Base-by-base conservation (phyloP, 257 asterid species). In the Solanum habrochaites region DNA sequence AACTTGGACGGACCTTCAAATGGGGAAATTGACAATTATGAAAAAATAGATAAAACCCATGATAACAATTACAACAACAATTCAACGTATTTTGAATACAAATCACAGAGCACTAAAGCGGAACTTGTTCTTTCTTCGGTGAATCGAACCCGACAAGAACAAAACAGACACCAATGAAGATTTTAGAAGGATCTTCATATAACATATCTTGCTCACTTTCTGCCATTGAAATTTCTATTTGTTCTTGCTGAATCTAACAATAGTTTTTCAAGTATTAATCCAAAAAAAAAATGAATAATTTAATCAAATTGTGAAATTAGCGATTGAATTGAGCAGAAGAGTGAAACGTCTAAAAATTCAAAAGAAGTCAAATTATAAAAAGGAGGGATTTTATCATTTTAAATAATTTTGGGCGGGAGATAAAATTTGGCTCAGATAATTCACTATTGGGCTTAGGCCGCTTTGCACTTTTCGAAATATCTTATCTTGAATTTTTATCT, bases 91-190 rank as follows among this genome's bases (percentile, higher is more conserved):
- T 52, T 52, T 52, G 62, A 52, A 52, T 52, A 0, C 69, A 62
- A 62, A 10, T 23, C 20, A 56, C 18, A 10, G 69, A 62, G 31
- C 69, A 23, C 69, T 62, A 62, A 10, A 62, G 16, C 3, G 47
- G 2, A 43, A 95, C 99, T 95, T 91, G 70, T 5, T 93, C 93
- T 74, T 90, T 91, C 27, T 87, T 82, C 47, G 39, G 86, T 66
- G 91, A 70, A 85, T 95, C 94, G 88, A 94, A 95, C n/a, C 99
- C 98, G 42, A 42, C 39, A 8, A 97, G 97, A 83, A 93, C 75
- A 82, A 94, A 97, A 9, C 92, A 90, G 83, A 94, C 92, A 40
- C 96, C 98, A 5, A 25, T 42, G 86, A 97, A 96, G 27, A 90
- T 66, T 83, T 85, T 91, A 1, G 92, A 64, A 2, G 91, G 85